Conservation (phyloP, 768 basidiomycete genomes). For the Dendrothele bispora region DNA sequence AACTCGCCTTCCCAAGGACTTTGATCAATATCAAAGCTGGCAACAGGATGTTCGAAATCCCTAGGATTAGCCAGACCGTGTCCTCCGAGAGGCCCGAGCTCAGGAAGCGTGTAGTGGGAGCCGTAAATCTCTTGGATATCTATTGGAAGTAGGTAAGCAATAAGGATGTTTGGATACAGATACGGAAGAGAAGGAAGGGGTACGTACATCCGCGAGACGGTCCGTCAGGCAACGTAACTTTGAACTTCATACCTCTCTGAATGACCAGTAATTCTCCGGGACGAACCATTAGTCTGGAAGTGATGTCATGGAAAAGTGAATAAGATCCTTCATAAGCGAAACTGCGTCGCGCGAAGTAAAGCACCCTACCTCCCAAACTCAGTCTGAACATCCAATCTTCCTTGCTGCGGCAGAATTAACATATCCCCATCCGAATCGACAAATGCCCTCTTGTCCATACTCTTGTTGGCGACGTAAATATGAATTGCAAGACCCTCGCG, state of each 20-base stretch:
- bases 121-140: slow-evolving; percentile 68
- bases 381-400: slow-evolving; percentile 66
- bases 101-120: slow-evolving; percentile 60
- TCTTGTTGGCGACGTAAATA: slow-evolving; percentile 57
- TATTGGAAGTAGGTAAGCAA: no score
- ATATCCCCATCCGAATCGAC: slow-evolving; percentile 67
- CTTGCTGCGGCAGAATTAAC: slow-evolving; percentile 64
- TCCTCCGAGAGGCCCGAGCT: slow-evolving; percentile 64
- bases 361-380: slow-evolving; percentile 61
- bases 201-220: slow-evolving; percentile 60
- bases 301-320: background rate
- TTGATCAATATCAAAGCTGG: slow-evolving; percentile 66
- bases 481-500: slow-evolving; percentile 66
- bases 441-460: slow-evolving; percentile 63
- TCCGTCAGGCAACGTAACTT: slow-evolving; percentile 56
- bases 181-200: background rate
- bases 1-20: slow-evolving; percentile 54
- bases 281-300: slow-evolving; percentile 53
- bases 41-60: slow-evolving; percentile 66
- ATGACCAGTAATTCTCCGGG: slow-evolving; percentile 67
- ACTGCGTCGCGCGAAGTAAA: background rate
- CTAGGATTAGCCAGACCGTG: slow-evolving; percentile 66
- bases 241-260: slow-evolving; percentile 68
- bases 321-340: slow-evolving; percentile 5
- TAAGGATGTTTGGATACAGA: background rate